Base-by-base conservation (phyloP, 2,329 filamentous ascomycete species). In the Ascochyta viciae-villosae region DNA sequence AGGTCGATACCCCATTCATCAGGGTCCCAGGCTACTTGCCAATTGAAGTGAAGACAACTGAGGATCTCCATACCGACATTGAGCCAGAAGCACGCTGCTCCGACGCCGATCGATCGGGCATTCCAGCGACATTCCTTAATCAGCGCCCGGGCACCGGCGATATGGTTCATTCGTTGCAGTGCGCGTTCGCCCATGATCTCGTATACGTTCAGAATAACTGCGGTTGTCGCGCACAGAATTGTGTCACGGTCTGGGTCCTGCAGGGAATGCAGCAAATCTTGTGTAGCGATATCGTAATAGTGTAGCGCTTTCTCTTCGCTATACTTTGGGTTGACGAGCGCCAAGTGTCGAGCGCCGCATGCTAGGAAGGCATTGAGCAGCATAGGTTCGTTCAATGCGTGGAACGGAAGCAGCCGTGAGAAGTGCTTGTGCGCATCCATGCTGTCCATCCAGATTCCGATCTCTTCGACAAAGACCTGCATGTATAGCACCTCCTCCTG, bases 121-220 rank as follows among this genome's bases (percentile, higher is more conserved):
- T 91, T 89, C 94, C 94, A 97, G 4, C 88, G 87, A 67, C 92
- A 96, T 71, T 96, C 92, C 58, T 92, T 91, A 67, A 97, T 93
- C 45, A 96, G 80, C 1, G 91, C 91, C 49, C 92, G 85, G 9
- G 92, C 91, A 5, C 92, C 92, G 0, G 90, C 89, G 63, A 94
- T 93, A 69, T 96, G 93, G 64, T 90, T 93, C 88, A 95, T 94
- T n/a, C 89, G 84, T 65, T 92, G 87, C 34, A 88, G 81, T 5
- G 89, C 87, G 63, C 86, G 86, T 70, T 94, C 90, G 44, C 87
- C 92, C 91, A 97, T 96, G 65, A 93, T 89, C 74, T 97, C 92
- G 76, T 96, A 97, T 3, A 96, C 90, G 65, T 96, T 94, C 29
- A 98, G 83, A 7, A 96, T 89, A 13, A 96, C 89, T 2, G 94